These are phyloP conservation scores for Spatholobus suberectus DNA, from an alignment of 306 rosid genomes.

Conservation along the genomic window DNA sequence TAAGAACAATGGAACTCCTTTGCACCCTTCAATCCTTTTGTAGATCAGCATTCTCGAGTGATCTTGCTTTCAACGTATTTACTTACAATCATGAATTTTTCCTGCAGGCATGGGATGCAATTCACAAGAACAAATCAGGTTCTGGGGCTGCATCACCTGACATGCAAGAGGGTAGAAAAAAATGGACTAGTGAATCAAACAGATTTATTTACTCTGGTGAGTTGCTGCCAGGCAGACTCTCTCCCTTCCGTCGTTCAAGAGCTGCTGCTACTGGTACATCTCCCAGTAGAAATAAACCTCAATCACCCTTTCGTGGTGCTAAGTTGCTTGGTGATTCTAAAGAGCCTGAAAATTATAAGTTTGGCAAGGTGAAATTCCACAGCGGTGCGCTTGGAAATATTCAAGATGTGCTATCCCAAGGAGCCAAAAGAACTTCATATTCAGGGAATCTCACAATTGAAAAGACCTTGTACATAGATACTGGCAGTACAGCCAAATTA, in stretches of 20 bases:
- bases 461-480: constrained; percentile 84
- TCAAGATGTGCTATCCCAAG: constrained; percentile 48
- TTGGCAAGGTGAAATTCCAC: constrained; percentile 44
- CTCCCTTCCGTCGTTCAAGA: constrained; percentile 77
- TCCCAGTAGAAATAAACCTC: constrained; percentile 66
- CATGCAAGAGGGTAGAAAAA: constrained; percentile 53
- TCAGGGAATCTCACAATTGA: constrained; percentile 59
- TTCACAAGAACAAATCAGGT: constrained; percentile 56
- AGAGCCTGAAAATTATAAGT: constrained; percentile 52
- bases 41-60: background rate
- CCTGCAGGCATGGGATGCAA: constrained; percentile 65
- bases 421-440: constrained; percentile 49
- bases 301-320: constrained; percentile 58
- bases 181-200: constrained; percentile 57
- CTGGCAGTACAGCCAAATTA: constrained; percentile 52
- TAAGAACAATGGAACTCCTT: constrained; percentile 33
- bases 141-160: constrained; percentile 52
- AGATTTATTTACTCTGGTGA: constrained; percentile 69
- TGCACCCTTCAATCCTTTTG: background rate
- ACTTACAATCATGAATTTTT: constrained; percentile 24
- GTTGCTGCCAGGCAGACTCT: constrained; percentile 58
- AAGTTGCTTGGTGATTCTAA: constrained; percentile 59
- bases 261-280: constrained; percentile 62
- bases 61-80: constrained; percentile 1
- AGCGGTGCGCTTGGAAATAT: constrained; percentile 43